These are phyloP conservation scores for Kwoniella europaea DNA, from an alignment of 768 basidiomycete species.

Conservation along the genomic window DNA sequence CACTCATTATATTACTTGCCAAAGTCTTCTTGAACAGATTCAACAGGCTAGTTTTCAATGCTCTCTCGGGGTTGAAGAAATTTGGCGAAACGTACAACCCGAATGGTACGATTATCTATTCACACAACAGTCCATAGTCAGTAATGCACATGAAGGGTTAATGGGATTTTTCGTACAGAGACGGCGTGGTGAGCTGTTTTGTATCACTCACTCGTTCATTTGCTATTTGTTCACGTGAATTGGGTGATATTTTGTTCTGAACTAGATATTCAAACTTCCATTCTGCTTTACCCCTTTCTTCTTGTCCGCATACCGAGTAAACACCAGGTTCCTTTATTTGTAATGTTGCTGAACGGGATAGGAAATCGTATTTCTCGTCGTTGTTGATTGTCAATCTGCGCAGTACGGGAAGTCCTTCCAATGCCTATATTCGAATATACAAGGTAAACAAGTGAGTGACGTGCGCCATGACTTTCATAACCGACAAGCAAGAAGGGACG, in stretches of 20 bases:
- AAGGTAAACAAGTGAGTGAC: not conserved
- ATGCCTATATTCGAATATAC: conserved; percentile 30
- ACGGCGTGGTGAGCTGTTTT: not conserved
- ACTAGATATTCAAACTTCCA: conserved; percentile 86
- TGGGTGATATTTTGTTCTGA: conserved; percentile 64
- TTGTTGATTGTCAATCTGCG: conserved; percentile 71
- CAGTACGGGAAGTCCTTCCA: conserved; percentile 67
- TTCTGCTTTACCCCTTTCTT: conserved; percentile 63
- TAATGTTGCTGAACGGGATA: conserved; percentile 75
- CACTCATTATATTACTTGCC: conserved; percentile 34
- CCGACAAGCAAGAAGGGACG: no score
- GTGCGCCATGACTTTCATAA: not conserved
- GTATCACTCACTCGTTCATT: conserved; percentile 67
- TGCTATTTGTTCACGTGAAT: conserved; percentile 62
- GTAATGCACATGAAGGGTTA: no score
- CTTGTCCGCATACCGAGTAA: conserved; percentile 73
- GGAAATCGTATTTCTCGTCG: conserved; percentile 73
- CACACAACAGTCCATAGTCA: not conserved
- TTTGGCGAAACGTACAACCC: conserved; percentile 27
- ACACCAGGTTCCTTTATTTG: conserved; percentile 73
- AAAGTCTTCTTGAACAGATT: conserved; percentile 39
- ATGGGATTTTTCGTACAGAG: not conserved
- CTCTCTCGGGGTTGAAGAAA: conserved; percentile 32
- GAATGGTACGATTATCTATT: conserved; percentile 30
- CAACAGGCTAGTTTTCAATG: conserved; percentile 26